Evolutionary conservation across 371 early-diverging fungal species (phyloP), one percentile per base, ranked within the genome.

Genomic region (Mortierella sp.): DNA sequence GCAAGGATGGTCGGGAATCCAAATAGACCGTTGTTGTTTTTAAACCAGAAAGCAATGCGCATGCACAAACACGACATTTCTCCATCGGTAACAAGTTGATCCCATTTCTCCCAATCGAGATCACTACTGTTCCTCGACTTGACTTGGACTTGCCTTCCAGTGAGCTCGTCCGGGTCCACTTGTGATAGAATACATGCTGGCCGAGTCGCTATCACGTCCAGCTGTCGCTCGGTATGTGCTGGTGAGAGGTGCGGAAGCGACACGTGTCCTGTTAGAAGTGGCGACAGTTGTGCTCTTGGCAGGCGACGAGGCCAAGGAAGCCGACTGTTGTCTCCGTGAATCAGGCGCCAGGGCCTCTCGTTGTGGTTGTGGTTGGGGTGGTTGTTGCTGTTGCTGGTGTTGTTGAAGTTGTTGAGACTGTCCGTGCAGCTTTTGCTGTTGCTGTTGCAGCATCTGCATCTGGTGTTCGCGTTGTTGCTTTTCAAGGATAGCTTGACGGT

Each of bases 401-500:
- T 57, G 78, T 65, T 58, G 79, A 65, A 75, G 76, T 60, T 75
- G 74, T 34, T 63, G 79, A 24, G 38, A 60, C n/a, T 52, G 80
- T 75, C 45, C 80, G 50, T 76, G 83, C 26, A 47, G 74, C 19
- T 52, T 58, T 14, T 60, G 73, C 50, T 84, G 85, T 70, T 81
- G 78, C 57, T 77, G 78, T 48, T 77, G 72, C 13, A 77, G 75
- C 73, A 65, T 42, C 70, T 76, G 84, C n/a, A 70, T 76, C 60
- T 84, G 81, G 28, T 84, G 63, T 34, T 84, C 77, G 10, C 79
- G 68, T 44, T 81, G 85, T 44, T 81, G 58, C 58, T 81, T 81
- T 44, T 84, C 85, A 16, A 84, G 79, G 21, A 84, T 50, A 11
- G 85, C 85, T 45, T 84, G 85, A 31, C 82, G 85, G 54, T 84